phyloP scores from a whole-genome alignment of 345 rosid species.

The Murraya koenigii region DNA sequence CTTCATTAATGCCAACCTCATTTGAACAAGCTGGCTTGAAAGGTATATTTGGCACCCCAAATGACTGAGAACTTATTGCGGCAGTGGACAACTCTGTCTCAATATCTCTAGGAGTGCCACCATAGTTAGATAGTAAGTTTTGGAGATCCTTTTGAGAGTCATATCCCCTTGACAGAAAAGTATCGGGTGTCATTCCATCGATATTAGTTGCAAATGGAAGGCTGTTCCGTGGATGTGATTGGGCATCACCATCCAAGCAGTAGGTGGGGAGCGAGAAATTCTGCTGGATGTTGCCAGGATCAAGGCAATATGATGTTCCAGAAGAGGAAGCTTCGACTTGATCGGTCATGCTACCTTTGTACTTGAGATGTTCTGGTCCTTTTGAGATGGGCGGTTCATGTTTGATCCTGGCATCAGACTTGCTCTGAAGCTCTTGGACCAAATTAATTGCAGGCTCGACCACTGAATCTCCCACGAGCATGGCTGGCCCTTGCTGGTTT shows the following conservation, averaged over 20 bases:
- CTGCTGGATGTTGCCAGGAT: conserved; percentile 68
- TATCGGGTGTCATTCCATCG: conserved; percentile 73
- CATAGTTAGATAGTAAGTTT: conserved; percentile 82
- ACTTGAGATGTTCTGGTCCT: conserved; percentile 59
- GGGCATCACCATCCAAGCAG: conserved; percentile 73
- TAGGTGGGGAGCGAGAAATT: conserved; percentile 70
- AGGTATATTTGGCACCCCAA: conserved; percentile 79
- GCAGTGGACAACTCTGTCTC: conserved; percentile 91
- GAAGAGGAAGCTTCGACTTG: conserved; percentile 92
- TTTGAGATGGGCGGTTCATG: conserved; percentile 55
- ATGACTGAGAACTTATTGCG: conserved; percentile 84
- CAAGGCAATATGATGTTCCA: conserved; percentile 89
- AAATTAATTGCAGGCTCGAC: conserved; percentile 55
- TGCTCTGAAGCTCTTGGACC: conserved; percentile 67
- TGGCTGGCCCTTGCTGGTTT: conserved; percentile 58
- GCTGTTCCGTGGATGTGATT: conserved; percentile 61
- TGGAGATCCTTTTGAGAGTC: conserved; percentile 96
- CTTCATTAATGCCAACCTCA: conserved; percentile 67
- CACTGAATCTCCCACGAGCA: conserved; percentile 47
- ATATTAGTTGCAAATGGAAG: conserved; percentile 62
- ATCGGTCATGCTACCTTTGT: conserved; percentile 59
- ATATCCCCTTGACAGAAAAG: conserved; percentile 73
- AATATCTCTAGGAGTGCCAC: conserved; percentile 70
- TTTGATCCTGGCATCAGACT: conserved; percentile 55
- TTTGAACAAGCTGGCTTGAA: conserved; percentile 73